phyloP scores from a whole-genome alignment of 768 basidiomycete species.

The Calvatia gigantea region DNA sequence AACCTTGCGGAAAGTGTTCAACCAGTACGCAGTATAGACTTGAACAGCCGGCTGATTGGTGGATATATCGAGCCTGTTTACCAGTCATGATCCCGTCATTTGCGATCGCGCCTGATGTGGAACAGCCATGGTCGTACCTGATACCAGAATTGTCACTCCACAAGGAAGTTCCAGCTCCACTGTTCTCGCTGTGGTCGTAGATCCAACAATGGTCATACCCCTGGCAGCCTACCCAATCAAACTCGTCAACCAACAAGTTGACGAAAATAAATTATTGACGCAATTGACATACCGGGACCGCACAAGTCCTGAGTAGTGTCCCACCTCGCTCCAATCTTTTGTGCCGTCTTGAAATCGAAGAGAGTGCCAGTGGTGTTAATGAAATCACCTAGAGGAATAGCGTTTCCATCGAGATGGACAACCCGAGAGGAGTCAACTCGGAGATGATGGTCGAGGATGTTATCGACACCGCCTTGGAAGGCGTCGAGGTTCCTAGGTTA shows the following conservation, averaged over 20 bases:
- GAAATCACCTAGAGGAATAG: slow-evolving; percentile 36
- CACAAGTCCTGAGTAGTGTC: slow-evolving; percentile 27
- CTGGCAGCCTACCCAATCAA: slow-evolving; percentile 29
- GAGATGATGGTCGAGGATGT: slow-evolving; percentile 32
- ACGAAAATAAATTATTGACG: background rate
- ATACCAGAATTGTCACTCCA: slow-evolving; percentile 50
- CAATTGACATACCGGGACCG: slow-evolving; percentile 21
- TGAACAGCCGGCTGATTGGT: slow-evolving; percentile 51
- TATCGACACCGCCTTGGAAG: slow-evolving; percentile 37
- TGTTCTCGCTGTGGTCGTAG: slow-evolving; percentile 33
- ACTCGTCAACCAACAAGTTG: background rate
- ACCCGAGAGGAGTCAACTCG: slow-evolving; percentile 27
- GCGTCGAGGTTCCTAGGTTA: slow-evolving; percentile 46
- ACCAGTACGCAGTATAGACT: slow-evolving; percentile 44
- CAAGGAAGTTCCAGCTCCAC: slow-evolving; percentile 31
- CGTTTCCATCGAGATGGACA: slow-evolving; percentile 35
- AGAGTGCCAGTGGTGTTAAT: slow-evolving; percentile 26
- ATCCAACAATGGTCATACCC: slow-evolving; percentile 52
- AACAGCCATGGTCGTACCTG: slow-evolving; percentile 24
- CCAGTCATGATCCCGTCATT: background rate
- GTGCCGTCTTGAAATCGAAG: slow-evolving; percentile 38
- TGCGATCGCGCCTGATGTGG: background rate
- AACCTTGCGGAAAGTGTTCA: slow-evolving; percentile 43
- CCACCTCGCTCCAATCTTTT: slow-evolving; percentile 31
- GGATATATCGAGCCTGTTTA: slow-evolving; percentile 40